Evolutionary conservation across 805 yeast species (phyloP).

Genomic region (Zygosaccharomyces lentus): DNA sequence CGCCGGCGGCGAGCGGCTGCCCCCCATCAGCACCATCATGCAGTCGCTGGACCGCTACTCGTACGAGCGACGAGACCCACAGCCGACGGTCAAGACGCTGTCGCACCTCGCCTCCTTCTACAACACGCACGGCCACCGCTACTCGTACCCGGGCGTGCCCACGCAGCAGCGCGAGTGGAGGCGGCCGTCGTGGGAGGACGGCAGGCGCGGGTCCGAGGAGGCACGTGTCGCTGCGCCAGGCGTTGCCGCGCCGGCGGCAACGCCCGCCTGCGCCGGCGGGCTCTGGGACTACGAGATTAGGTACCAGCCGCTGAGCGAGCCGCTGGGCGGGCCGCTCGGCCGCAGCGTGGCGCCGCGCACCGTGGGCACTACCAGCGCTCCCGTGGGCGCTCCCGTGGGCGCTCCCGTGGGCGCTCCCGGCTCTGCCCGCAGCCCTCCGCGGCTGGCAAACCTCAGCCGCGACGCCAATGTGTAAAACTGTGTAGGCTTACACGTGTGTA

Average conservation of each 20-base stretch:
- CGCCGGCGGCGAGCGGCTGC: conserved; percentile 9
- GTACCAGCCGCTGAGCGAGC: background rate
- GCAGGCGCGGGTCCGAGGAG: conserved; percentile 1
- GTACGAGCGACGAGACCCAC: conserved; percentile 13
- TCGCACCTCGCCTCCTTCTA: conserved; percentile 26
- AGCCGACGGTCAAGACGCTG: conserved; percentile 20
- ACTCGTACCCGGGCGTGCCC: conserved; percentile 22
- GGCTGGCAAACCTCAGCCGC: background rate
- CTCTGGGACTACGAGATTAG: background rate
- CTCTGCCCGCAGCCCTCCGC: background rate
- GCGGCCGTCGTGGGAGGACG: conserved; percentile 5
- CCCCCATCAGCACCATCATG: conserved; percentile 19
- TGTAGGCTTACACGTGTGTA: background rate
- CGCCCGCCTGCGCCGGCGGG: background rate
- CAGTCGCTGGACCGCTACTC: conserved; percentile 9
- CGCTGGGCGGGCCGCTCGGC: too few relatives aligned
- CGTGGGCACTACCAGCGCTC: too few relatives aligned
- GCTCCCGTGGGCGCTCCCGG: too few relatives aligned
- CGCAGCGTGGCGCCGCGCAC: background rate
- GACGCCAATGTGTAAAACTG: background rate
- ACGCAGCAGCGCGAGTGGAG: conserved; percentile 4
- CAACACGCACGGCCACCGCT: conserved; percentile 27
- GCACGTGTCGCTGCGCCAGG: background rate
- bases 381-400: too few relatives aligned
- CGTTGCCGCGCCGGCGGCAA: background rate